These are phyloP conservation scores for Elaeagnus macrophylla DNA, from an alignment of 306 rosid species.

Conservation along the genomic window DNA sequence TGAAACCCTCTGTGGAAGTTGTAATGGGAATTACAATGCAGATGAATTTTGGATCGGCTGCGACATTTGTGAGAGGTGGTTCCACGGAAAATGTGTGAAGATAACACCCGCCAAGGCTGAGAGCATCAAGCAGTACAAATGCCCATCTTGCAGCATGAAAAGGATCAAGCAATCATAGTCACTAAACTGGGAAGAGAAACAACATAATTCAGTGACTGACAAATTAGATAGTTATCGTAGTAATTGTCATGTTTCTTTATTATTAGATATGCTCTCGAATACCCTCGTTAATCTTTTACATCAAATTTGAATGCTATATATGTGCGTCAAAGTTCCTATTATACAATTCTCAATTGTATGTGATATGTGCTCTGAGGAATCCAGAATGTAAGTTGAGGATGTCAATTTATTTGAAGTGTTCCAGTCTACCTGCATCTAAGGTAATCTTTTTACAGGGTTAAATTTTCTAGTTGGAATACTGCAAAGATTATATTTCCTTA, in stretches of 20 bases:
- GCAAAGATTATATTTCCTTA: too few relatives aligned
- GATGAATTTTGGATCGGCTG: constrained; percentile 92
- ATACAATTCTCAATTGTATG: too few relatives aligned
- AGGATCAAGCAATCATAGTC: constrained; percentile 46
- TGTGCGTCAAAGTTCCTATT: too few relatives aligned
- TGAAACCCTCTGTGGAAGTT: constrained; percentile 77
- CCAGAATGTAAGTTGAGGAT: too few relatives aligned
- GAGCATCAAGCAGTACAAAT: constrained; percentile 82
- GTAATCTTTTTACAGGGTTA: too few relatives aligned
- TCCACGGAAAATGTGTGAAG: constrained; percentile 86
- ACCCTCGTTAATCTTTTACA: too few relatives aligned
- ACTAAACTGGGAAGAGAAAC: constrained; percentile 8
- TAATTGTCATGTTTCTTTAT: constrained; percentile 31
- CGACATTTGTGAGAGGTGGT: constrained; percentile 86
- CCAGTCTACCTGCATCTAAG: too few relatives aligned
- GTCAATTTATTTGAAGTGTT: too few relatives aligned
- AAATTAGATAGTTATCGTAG: constrained; percentile 31
- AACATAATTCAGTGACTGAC: constrained; percentile 26
- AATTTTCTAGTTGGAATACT: too few relatives aligned
- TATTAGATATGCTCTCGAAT: constrained; percentile 18
- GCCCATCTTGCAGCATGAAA: constrained; percentile 77
- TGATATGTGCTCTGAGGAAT: too few relatives aligned
- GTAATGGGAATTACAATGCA: constrained; percentile 72
- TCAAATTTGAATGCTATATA: too few relatives aligned
- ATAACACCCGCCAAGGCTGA: constrained; percentile 89